Base-by-base conservation (phyloP, 495 filamentous ascomycete species). In the Rostrohypoxylon terebratum region DNA sequence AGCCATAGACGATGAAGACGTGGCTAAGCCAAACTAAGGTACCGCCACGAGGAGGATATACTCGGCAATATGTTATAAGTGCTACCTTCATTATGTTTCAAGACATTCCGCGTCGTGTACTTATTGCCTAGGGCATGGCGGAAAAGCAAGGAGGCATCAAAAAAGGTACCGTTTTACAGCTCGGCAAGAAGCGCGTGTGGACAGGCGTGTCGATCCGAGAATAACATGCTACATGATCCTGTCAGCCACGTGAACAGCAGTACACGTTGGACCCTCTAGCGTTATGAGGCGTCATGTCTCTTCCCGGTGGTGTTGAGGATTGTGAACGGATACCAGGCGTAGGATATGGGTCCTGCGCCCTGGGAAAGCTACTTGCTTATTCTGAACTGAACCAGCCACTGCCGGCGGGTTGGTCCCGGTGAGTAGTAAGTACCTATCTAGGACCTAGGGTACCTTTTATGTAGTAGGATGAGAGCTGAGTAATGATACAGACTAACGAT, bases 231-330 rank as follows among this genome's bases (percentile, higher is more conserved):
- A 63, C 33, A 36, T 61, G 57, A 66, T 69, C 62, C 62, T 36
- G 71, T 54, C 71, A 74, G 71, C 71, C 71, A 74, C 71, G 71
- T 70, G 71, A 69, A 44, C 63, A 63, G 63, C 62, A 69, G 63
- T 70, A 50, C 62, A 70, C 62, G 71, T 62, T 66, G 70, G 70
- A 50, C 34, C 16, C 31, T 47, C 53, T 63, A 54, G 58, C 16
- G 55, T 44, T 42, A 23, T 33, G 54, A 68, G 45, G 47, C 59
- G 64, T 58, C 42, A 61, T 45, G 66, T 34, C 54, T 16, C 33
- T 69, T 42, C 66, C 65, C 65, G 70, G 48, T 61, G 42, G 55
- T 42, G 20, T 36, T 58, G 21, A 48, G 62, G 67, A 67, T 50
- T 70, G 57, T 69, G 67, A 10, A 13, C 66, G 66, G 71, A 70